Evolutionary conservation across 805 yeast species (phyloP), one percentile per base, ranked within the genome.

Genomic region (Saccharomycopsis capsularis): DNA sequence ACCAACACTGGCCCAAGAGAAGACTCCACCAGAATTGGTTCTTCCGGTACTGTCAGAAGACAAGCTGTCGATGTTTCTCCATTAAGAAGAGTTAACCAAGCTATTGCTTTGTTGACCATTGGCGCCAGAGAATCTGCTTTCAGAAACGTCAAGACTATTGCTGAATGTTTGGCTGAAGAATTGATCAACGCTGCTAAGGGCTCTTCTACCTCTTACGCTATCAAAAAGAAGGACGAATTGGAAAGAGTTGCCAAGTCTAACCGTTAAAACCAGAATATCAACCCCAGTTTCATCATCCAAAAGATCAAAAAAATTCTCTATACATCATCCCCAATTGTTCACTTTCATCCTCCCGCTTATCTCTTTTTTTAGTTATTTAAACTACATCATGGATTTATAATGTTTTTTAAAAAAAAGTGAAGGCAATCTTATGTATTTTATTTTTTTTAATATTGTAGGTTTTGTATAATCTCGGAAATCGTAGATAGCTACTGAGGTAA

Each of bases 31-130:
- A 90, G 99, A 87, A 91, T 95, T 67, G 99, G 99, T 79, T 90
- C 97, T 70, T 90, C 97, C 69, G 99, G 99, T 86, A 87, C 98
- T 70, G 99, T 95, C 68, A 93, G 99, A 86, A 89, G 99, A 85
- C 99, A 95, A 81, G 99, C 99, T 63, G 99, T 93, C 72, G 99
- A 93, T 88, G 99, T 93, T 61, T 90, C 99, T 69, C 99, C 99
- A 70, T 83, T 93, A 74, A 90, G 99, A 85, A 91, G 99, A 82
- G 97, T 93, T 65, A 93, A 93, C 96, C 98, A 93, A 79, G 95
- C 99, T 68, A 81, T 93, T 68, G 80, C 99, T 68, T 82, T 93
- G 70, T 78, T 93, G 75, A 95, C 99, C 80, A 85, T 86, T 68
- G 99, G 99, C 84, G 96, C 93, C 60, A 93, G 99, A 83, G 99